Percentiles rank a stretch among this genome's conserved stretches.
Conservation (phyloP, 2,329 filamentous ascomycete species). For the Macrophomina pseudophaseolina region DNA sequence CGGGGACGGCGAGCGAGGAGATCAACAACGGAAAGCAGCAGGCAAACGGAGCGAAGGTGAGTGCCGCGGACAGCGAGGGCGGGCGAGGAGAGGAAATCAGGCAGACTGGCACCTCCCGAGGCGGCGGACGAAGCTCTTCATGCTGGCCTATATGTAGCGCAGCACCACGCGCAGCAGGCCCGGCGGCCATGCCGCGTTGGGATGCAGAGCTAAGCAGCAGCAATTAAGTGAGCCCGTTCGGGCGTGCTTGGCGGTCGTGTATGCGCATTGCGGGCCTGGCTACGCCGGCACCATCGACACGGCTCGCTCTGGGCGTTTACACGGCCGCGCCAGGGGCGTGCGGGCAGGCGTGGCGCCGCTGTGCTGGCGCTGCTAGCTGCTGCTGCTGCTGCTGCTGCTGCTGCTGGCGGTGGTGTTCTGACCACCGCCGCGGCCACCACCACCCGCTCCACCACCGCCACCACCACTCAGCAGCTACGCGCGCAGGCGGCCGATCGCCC, state of each 20-base stretch:
- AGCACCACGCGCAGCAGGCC: background rate
- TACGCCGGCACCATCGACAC: conserved; percentile 21
- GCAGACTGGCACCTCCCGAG: background rate
- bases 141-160: conserved; percentile 8
- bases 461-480: background rate
- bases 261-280: conserved; percentile 14
- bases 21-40: conserved; percentile 1
- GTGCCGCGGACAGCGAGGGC: background rate
- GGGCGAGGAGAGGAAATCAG: background rate
- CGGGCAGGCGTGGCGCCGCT: background rate
- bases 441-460: background rate
- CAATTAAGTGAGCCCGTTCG: conserved; percentile 6
- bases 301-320: conserved; percentile 19
- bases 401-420: too few relatives aligned
- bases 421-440: too few relatives aligned
- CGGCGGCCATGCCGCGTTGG: conserved; percentile 4
- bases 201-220: background rate
- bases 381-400: too few relatives aligned
- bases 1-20: background rate
- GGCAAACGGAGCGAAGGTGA: background rate
- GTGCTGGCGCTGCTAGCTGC: background rate
- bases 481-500: background rate
- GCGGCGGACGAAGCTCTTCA: conserved; percentile 1
- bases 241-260: conserved; percentile 21
- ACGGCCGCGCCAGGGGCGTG: background rate